phyloP scores from a whole-genome alignment of 805 yeast species.

The Starmera amethionina region DNA sequence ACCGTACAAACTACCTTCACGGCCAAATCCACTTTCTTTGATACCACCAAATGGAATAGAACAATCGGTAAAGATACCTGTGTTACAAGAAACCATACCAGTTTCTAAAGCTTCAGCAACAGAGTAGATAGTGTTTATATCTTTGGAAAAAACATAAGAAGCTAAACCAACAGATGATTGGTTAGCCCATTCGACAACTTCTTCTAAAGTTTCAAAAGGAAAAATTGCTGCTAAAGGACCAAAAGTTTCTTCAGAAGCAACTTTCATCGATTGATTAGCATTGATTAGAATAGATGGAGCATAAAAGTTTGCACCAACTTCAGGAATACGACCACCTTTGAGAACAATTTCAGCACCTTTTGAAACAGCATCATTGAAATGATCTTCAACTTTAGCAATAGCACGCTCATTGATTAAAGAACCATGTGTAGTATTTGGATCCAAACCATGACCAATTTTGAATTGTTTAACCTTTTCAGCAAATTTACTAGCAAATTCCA shows the following conservation, averaged over 20 bases:
- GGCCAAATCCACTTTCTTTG: constrained; percentile 59
- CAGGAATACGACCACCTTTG: constrained; percentile 42
- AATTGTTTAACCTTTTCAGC: constrained; percentile 35
- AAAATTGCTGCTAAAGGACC: constrained; percentile 56
- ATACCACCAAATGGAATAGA: constrained; percentile 56
- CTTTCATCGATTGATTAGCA: constrained; percentile 41
- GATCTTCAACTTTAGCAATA: constrained; percentile 43
- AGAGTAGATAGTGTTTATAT: constrained; percentile 37
- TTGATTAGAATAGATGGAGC: constrained; percentile 44
- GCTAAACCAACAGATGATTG: constrained; percentile 50
- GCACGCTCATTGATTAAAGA: constrained; percentile 44
- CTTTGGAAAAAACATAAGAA: constrained; percentile 46
- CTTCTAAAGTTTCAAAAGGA: constrained; percentile 42
- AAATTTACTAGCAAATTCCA: constrained; percentile 34
- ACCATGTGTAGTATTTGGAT: constrained; percentile 42
- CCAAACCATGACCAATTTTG: constrained; percentile 49
- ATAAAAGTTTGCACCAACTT: constrained; percentile 41
- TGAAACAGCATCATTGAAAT: constrained; percentile 40
- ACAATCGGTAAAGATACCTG: constrained; percentile 46
- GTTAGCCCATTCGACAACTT: constrained; percentile 45
- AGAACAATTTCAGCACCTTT: constrained; percentile 45
- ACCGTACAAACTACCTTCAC: constrained; percentile 58
- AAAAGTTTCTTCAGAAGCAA: constrained; percentile 49
- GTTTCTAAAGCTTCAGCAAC: constrained; percentile 48
- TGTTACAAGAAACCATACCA: constrained; percentile 60